Conservation (phyloP, 306 rosid species). For the Hippophae tibetana region DNA sequence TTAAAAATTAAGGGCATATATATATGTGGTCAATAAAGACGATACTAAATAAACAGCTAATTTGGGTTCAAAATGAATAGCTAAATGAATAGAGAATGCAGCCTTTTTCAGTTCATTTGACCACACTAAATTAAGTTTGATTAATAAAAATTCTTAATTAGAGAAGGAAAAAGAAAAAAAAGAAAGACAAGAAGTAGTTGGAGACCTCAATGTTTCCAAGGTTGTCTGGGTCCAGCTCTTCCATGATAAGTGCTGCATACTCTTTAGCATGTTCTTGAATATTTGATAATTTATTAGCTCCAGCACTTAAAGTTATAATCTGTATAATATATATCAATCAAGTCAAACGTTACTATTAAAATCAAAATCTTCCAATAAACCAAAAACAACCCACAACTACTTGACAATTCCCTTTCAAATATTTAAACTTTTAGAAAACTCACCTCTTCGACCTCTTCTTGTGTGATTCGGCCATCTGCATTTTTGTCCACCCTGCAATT, state of each 20-base stretch:
- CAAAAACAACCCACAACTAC: too few species aligned
- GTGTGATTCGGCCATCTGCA: conserved; percentile 76
- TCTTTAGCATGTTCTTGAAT: conserved; percentile 71
- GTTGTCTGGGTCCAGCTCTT: conserved; percentile 76
- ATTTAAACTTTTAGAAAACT: not conserved
- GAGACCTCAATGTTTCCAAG: conserved; percentile 66
- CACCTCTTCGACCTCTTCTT: conserved; percentile 82
- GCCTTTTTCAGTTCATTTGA: too few species aligned
- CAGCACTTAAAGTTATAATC: conserved; percentile 75
- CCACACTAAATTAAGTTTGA: too few species aligned
- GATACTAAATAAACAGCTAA: too few species aligned
- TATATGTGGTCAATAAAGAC: too few species aligned
- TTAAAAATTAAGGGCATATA: too few species aligned
- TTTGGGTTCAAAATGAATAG: too few species aligned
- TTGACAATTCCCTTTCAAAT: too few species aligned
- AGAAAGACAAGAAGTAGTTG: not conserved
- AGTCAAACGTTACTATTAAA: not conserved
- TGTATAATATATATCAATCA: conserved; percentile 12
- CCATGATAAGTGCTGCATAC: conserved; percentile 89
- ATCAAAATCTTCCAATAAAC: too few species aligned
- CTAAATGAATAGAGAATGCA: too few species aligned
- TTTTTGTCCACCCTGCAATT: conserved; percentile 79
- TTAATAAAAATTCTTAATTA: not conserved
- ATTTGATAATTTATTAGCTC: conserved; percentile 72
- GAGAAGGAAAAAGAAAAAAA: too few species aligned